Base-by-base conservation (phyloP, 495 filamentous ascomycete genomes). In the Xylaria bambusicola region DNA sequence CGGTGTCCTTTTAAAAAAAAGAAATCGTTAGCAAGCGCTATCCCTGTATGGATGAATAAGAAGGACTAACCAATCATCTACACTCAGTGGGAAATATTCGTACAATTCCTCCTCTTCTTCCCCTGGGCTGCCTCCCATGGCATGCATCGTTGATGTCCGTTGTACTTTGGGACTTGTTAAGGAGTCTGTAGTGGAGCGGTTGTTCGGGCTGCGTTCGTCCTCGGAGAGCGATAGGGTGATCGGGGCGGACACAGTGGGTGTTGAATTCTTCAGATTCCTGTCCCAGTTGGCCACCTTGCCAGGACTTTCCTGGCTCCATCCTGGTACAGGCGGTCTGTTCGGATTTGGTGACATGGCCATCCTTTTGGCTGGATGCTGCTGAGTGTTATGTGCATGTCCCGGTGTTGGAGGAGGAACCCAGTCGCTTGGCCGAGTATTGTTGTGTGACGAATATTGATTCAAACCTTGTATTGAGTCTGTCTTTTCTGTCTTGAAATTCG, bases 21-120 rank as follows among this genome's bases (percentile, higher is more conserved):
- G 45, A 61, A 51, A 62, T 6, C 21, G 26, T 40, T 40, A 20
- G 33, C n/a, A n/a, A 27, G 2, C 18, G 2, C 26, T 31, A 17
- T 29, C 5, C 13, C 10, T 36, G 3, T 6, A 29, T 31, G 31
- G 10, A 17, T 12, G n/a, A 10, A 38, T 5, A 13, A 5, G 21
- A 13, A 24, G 7, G 35, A 67, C 72, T 61, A 48, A 79, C 91
- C 91, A 96, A 62, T 96, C 92, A 72, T 96, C 90, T 61, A 93
- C 71, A 20, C 88, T 91, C 21, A 96, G 78, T 5, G 92, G 92
- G 60, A 96, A 96, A 68, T 96, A 96, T 70, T 96, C 92, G 66
- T 96, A 96, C 21, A 95, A 73, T 60, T 91, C 77, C 66, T 96
- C 92, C 8, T 85, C 85, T 58, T 85, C 86, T 63, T 93, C 91